These are phyloP conservation scores for Hemileia vastatrix DNA, from an alignment of 1,284 basidiomycete genomes.

Conservation along the genomic window DNA sequence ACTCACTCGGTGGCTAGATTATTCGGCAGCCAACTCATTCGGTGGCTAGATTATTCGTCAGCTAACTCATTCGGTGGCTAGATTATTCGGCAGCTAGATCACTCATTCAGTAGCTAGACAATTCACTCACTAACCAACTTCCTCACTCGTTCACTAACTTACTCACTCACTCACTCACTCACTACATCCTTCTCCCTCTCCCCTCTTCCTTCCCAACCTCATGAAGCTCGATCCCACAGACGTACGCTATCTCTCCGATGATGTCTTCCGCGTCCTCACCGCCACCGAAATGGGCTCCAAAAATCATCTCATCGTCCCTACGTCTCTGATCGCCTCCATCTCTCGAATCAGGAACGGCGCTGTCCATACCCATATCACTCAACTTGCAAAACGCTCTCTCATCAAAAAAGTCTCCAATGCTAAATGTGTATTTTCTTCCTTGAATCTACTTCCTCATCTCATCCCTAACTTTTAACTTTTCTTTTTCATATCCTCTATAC, in stretches of 20 bases:
- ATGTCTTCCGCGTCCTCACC: slow-evolving; percentile 88
- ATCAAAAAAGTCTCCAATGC: slow-evolving; percentile 82
- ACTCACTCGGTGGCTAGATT: too few species aligned
- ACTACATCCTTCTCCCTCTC: too few species aligned
- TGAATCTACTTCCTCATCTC: neutral
- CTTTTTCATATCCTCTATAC: neutral
- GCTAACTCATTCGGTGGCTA: too few species aligned
- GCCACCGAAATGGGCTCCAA: slow-evolving; percentile 97
- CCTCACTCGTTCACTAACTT: too few species aligned
- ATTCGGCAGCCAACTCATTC: too few species aligned
- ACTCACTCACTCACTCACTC: too few species aligned
- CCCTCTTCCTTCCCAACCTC: too few species aligned
- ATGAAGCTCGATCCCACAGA: slow-evolving; percentile 93
- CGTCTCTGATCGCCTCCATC: slow-evolving; percentile 76
- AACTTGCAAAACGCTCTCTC: slow-evolving; percentile 80
- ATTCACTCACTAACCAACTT: too few species aligned
- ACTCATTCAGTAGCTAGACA: too few species aligned
- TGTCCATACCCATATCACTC: slow-evolving; percentile 82
- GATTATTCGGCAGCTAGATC: too few species aligned
- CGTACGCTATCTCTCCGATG: slow-evolving; percentile 78
- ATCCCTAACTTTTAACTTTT: neutral
- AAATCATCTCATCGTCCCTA: slow-evolving; percentile 93
- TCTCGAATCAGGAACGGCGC: slow-evolving; percentile 82
- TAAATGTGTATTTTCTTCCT: slow-evolving; percentile 57
- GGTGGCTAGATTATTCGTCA: too few species aligned